These are phyloP conservation scores for Blakeslea trispora DNA, from an alignment of 371 early-diverging fungal genomes.

Conservation along the genomic window DNA sequence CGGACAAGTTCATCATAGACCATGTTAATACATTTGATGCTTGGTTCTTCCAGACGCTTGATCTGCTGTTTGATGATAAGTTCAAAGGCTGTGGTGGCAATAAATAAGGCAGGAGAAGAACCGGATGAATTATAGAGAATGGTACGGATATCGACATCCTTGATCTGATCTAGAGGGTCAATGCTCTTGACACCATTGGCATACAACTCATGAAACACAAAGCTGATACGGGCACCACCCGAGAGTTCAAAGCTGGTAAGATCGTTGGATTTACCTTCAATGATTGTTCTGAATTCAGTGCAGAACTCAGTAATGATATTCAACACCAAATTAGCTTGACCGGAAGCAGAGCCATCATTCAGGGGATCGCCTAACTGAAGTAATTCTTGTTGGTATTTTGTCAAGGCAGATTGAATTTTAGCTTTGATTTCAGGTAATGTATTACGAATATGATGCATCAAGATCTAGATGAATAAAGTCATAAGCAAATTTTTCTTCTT, in stretches of 20 bases:
- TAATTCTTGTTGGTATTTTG: slow-evolving; percentile 87
- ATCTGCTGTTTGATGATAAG: slow-evolving; percentile 97
- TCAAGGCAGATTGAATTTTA: slow-evolving; percentile 83
- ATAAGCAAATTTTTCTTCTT: background rate
- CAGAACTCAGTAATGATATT: slow-evolving; percentile 97
- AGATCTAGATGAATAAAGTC: slow-evolving; percentile 58
- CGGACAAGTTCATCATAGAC: slow-evolving; percentile 96
- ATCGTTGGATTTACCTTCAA: slow-evolving; percentile 94
- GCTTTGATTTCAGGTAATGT: slow-evolving; percentile 97
- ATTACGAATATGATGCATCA: slow-evolving; percentile 97
- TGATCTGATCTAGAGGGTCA: slow-evolving; percentile 96
- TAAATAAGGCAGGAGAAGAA: slow-evolving; percentile 94
- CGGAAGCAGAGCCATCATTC: slow-evolving; percentile 49
- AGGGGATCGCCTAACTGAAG: slow-evolving; percentile 89
- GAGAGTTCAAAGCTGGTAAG: slow-evolving; percentile 91
- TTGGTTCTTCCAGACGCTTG: slow-evolving; percentile 94
- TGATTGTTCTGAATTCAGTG: slow-evolving; percentile 89
- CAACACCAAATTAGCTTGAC: slow-evolving; percentile 82
- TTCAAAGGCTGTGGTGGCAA: slow-evolving; percentile 97
- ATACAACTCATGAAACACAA: slow-evolving; percentile 98
- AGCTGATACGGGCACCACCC: slow-evolving; percentile 98
- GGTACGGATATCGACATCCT: slow-evolving; percentile 97
- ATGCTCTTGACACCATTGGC: slow-evolving; percentile 89
- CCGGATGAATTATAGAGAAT: slow-evolving; percentile 98
- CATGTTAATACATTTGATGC: slow-evolving; percentile 90